Evolutionary conservation across 2,329 filamentous ascomycete genomes (phyloP), one percentile per base, ranked within the genome.

Genomic region (Bipolaris sorokiniana): DNA sequence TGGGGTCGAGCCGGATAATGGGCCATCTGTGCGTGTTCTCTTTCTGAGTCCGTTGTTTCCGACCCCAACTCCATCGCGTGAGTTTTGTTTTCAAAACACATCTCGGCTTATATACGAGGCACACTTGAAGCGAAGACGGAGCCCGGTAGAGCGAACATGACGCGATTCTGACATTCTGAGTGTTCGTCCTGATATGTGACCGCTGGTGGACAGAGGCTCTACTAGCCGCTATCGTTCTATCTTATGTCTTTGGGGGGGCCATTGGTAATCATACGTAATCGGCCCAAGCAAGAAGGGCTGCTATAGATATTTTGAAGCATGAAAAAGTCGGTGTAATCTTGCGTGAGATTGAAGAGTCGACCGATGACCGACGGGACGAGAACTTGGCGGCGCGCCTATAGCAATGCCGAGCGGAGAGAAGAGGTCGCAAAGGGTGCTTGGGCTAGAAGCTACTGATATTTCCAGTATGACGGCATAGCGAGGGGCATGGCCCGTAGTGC

Each of bases 401-500:
- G 16, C 49, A 45, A 22, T n/a, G 20, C 49, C 49, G 49, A 45
- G 22, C 7, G 18, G 31, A 36, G n/a, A 36, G 22, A 49, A 49
- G 23, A 23, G 34, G 46, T 26, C 16, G n/a, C 1, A 15, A 13
- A 6, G 5, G 42, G 7, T 18, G 26, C 31, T 36, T 47, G 42
- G 48, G 22, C 23, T 48, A 15, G 11, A 23, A 22, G 31, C 37
- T 37, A 34, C 7, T 52, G 41, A 42, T 18, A 23, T 22, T 15
- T 23, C 46, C 23, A 20, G 22, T 28, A 46, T 42, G 28, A 47
- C 18, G 37, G 31, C 28, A 20, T 46, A 42, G 36, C 31, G 23
- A 36, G 37, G 26, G 33, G 9, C 45, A 53, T 53, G 48, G 48
- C 44, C 42, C 31, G 54, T 56, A 31, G 44, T 22, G 33, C 44